Evolutionary conservation across 1,284 basidiomycete genomes (phyloP).

Genomic region (Marasmius fiardii): DNA sequence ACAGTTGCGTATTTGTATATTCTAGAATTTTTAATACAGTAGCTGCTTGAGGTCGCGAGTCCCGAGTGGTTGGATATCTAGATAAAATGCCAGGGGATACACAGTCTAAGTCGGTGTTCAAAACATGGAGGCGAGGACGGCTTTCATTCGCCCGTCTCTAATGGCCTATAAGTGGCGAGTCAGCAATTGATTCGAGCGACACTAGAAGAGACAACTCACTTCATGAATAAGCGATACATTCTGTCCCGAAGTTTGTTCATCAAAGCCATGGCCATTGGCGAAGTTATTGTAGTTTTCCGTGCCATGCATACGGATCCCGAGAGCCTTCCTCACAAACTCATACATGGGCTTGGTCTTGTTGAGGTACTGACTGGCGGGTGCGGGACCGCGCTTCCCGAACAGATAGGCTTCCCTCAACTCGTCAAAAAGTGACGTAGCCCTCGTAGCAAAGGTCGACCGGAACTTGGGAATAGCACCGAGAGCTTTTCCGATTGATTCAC

Average conservation of each 20-base stretch:
- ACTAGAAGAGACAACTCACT: slow-evolving; percentile 22
- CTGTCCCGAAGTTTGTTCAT: slow-evolving; percentile 62
- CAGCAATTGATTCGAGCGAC: not conserved
- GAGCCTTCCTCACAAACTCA: slow-evolving; percentile 61
- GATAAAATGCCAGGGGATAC: too few species aligned
- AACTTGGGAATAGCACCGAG: slow-evolving; percentile 45
- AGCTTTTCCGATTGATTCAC: slow-evolving; percentile 22
- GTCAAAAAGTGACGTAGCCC: slow-evolving; percentile 42
- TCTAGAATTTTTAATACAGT: too few species aligned
- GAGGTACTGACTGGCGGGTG: slow-evolving; percentile 61
- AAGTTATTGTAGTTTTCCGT: slow-evolving; percentile 60
- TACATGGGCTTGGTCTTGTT: slow-evolving; percentile 66
- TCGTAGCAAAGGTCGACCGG: slow-evolving; percentile 45
- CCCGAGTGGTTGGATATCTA: too few species aligned
- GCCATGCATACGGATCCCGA: slow-evolving; percentile 75
- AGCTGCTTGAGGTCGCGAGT: too few species aligned
- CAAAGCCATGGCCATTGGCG: slow-evolving; percentile 50
- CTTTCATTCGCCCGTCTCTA: slow-evolving; percentile 69
- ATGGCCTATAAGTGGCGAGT: slow-evolving; percentile 38
- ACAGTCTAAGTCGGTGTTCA: not conserved
- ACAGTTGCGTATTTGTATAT: not conserved
- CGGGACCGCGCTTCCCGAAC: slow-evolving; percentile 45
- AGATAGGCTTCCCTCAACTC: slow-evolving; percentile 52
- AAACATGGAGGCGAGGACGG: slow-evolving; percentile 40
- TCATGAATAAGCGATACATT: slow-evolving; percentile 69